A percentile compares a stretch with the other conserved stretches of the same genome.
These are phyloP conservation scores for Ceratobasidium sp. DNA, from an alignment of 1,284 basidiomycete species.

Conservation along the genomic window DNA sequence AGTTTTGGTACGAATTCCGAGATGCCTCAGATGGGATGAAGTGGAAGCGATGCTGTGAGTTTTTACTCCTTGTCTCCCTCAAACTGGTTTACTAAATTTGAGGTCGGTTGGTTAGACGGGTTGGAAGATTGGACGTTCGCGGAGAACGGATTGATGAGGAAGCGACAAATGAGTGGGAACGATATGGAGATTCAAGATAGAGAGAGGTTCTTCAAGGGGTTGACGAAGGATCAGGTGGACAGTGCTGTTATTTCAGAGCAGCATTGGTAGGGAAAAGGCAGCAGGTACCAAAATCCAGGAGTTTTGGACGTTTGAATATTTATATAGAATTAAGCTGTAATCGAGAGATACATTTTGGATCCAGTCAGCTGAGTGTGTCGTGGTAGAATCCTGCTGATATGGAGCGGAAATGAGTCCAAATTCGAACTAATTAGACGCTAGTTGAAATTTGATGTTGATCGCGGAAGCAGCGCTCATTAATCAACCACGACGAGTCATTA, in stretches of 20 bases:
- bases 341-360: no score
- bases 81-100: slow-evolving; percentile 1
- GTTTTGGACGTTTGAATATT: no score
- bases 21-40: slow-evolving; percentile 52
- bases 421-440: slow-evolving; percentile 25
- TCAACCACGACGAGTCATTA: slow-evolving; percentile 17
- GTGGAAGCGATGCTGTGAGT: slow-evolving; percentile 37
- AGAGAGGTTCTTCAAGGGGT: slow-evolving; percentile 68
- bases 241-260: slow-evolving; percentile 50
- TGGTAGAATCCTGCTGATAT: no score
- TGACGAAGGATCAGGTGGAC: slow-evolving; percentile 50
- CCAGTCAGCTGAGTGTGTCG: no score
- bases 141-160: slow-evolving; percentile 64
- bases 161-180: slow-evolving; percentile 68
- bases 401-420: not conserved
- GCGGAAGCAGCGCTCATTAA: not conserved
- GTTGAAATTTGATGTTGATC: slow-evolving; percentile 4
- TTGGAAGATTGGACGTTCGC: slow-evolving; percentile 69
- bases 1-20: slow-evolving; percentile 73
- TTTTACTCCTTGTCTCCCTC: slow-evolving; percentile 4
- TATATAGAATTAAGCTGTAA: no score
- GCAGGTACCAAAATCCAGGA: not conserved
- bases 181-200: slow-evolving; percentile 62
- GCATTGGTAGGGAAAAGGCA: slow-evolving; percentile 52
- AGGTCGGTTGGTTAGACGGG: slow-evolving; percentile 16